Conservation (phyloP, 2,329 filamentous ascomycete genomes). For the Penicillium sp. region DNA sequence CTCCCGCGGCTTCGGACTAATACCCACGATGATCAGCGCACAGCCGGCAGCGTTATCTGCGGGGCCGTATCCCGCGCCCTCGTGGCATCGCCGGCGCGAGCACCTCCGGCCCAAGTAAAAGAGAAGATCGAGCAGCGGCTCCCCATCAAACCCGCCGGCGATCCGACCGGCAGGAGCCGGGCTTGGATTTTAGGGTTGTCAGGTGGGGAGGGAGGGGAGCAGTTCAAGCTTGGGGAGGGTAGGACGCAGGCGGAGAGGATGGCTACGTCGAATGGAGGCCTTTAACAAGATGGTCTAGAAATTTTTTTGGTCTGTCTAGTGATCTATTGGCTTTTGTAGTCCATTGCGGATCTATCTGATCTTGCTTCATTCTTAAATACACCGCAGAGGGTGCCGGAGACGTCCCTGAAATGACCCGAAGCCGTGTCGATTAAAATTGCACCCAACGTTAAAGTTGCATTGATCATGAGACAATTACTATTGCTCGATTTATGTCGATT, state of each 20-base stretch:
- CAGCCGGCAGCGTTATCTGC: neutral
- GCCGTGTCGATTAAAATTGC: too few relatives aligned
- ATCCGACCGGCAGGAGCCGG: conserved; percentile 3
- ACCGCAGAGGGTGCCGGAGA: too few relatives aligned
- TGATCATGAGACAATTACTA: neutral
- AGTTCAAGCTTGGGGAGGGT: neutral
- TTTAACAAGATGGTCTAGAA: neutral
- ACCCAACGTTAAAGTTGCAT: neutral
- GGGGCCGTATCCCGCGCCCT: too few relatives aligned
- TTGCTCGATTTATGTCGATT: neutral
- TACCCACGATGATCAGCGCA: conserved; percentile 4
- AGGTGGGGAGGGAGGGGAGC: neutral
- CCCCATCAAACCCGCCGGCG: neutral
- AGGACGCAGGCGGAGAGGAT: conserved; percentile 2
- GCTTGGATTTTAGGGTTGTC: neutral
- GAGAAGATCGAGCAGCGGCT: neutral
- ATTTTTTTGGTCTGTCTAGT: neutral
- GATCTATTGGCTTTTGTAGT: neutral
- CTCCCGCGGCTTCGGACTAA: neutral
- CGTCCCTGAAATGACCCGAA: too few relatives aligned
- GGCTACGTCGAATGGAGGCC: neutral
- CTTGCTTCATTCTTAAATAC: too few relatives aligned
- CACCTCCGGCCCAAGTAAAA: neutral
- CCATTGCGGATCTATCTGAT: too few relatives aligned
- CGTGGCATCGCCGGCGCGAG: neutral